These are phyloP conservation scores for Penicillium mononematosum DNA, from an alignment of 495 filamentous ascomycete genomes.

Conservation along the genomic window DNA sequence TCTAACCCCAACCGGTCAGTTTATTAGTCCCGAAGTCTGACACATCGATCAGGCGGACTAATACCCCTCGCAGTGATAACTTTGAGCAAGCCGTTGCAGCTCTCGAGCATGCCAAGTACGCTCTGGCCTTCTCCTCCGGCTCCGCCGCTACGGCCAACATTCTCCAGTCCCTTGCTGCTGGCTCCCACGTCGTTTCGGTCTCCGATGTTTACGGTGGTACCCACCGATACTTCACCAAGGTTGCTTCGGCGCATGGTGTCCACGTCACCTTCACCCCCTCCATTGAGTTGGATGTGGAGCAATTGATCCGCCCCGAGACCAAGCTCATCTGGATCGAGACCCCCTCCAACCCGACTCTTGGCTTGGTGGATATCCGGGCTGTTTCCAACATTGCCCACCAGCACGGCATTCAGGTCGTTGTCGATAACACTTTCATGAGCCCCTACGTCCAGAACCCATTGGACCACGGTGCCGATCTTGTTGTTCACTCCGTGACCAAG, in stretches of 20 bases:
- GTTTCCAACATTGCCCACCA: constrained; percentile 80
- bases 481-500: constrained; percentile 99
- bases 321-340: constrained; percentile 98
- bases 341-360: constrained; percentile 89
- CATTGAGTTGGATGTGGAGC: constrained; percentile 81
- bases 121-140: constrained; percentile 92
- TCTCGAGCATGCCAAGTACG: constrained; percentile 87
- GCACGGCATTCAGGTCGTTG: constrained; percentile 88
- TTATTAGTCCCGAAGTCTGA: neutral
- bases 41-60: neutral
- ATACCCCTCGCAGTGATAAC: constrained; percentile 56
- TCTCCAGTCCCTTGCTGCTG: constrained; percentile 86
- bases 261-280: constrained; percentile 88
- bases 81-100: constrained; percentile 90
- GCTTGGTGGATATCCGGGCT: constrained; percentile 85
- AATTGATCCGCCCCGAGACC: constrained; percentile 82
- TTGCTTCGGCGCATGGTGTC: constrained; percentile 91
- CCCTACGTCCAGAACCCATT: constrained; percentile 97
- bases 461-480: constrained; percentile 92
- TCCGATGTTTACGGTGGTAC: constrained; percentile 98
- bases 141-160: constrained; percentile 91
- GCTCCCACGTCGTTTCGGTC: constrained; percentile 92
- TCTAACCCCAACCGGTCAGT: constrained; percentile 83
- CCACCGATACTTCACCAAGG: constrained; percentile 98
- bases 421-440: constrained; percentile 97